Evolutionary conservation across 2,329 filamentous ascomycete species (phyloP).

Genomic region (Fusarium napiforme): DNA sequence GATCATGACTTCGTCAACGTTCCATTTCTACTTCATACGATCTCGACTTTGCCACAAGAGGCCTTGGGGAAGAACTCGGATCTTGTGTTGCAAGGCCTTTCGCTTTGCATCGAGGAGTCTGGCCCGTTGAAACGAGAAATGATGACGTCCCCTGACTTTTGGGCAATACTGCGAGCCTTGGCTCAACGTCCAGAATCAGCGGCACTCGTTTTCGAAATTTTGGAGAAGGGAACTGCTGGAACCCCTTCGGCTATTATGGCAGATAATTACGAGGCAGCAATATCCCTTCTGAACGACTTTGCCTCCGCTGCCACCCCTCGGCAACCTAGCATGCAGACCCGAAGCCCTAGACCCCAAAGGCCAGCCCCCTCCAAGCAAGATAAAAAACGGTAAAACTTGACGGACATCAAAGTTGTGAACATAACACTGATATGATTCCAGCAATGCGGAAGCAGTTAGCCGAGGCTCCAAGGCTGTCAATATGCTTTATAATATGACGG

Average conservation of each 20-base stretch:
- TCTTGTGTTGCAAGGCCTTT: conserved; percentile 81
- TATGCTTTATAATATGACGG: conserved; percentile 84
- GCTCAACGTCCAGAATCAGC: conserved; percentile 76
- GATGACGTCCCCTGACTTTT: conserved; percentile 96
- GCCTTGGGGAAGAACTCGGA: conserved; percentile 79
- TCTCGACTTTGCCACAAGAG: conserved; percentile 86
- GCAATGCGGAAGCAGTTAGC: conserved; percentile 67
- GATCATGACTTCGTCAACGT: conserved; percentile 92
- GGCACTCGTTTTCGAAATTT: conserved; percentile 84
- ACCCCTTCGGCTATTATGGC: conserved; percentile 86
- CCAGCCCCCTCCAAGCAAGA: conserved; percentile 42
- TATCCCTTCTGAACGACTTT: conserved; percentile 88
- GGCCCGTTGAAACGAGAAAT: conserved; percentile 88
- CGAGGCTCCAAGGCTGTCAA: conserved; percentile 84
- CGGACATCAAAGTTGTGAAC: background rate
- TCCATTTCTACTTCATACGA: conserved; percentile 89
- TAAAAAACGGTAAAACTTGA: conserved; percentile 39
- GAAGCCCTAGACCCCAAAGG: conserved; percentile 62
- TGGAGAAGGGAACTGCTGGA: conserved; percentile 79
- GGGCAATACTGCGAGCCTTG: conserved; percentile 85
- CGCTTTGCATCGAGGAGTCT: conserved; percentile 81
- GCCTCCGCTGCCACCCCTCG: conserved; percentile 83
- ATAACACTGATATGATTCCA: conserved; percentile 20
- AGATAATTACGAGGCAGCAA: conserved; percentile 93
- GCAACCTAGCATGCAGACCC: conserved; percentile 74